A percentile compares a stretch with the other conserved stretches of the same genome.
These are phyloP conservation scores for Phytophthora sp. DNA, from an alignment of 352 stramenopile species.

Conservation along the genomic window DNA sequence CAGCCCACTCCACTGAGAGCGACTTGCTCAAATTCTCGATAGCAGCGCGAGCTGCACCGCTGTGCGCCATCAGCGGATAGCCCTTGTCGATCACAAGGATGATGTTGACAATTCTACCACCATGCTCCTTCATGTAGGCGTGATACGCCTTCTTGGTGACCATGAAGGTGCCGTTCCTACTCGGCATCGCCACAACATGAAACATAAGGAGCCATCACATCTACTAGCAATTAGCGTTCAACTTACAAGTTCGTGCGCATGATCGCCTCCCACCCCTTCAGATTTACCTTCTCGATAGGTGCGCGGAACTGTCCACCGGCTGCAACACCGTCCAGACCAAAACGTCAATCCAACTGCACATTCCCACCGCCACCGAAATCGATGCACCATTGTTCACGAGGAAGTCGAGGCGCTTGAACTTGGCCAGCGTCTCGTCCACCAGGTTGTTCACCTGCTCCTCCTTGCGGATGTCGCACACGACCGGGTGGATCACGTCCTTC, in stretches of 20 bases:
- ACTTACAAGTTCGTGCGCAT: conserved; percentile 91
- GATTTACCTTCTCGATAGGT: conserved; percentile 87
- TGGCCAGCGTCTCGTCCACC: conserved; percentile 72
- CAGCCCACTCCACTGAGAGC: conserved; percentile 94
- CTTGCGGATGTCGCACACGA: conserved; percentile 81
- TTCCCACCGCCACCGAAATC: background rate
- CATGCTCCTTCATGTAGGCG: conserved; percentile 93
- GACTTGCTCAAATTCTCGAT: conserved; percentile 96
- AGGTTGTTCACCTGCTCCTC: conserved; percentile 77
- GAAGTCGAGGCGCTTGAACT: conserved; percentile 89
- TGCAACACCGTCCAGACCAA: conserved; percentile 19
- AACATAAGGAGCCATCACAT: background rate
- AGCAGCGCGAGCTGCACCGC: conserved; percentile 87
- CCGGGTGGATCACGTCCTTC: conserved; percentile 50
- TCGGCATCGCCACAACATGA: background rate
- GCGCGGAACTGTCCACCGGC: conserved; percentile 93
- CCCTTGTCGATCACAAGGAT: conserved; percentile 95
- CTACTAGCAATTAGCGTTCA: background rate
- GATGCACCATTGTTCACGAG: conserved; percentile 92
- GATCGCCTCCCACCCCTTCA: conserved; percentile 92
- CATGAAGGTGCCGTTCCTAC: conserved; percentile 90
- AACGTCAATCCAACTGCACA: background rate
- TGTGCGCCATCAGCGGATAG: conserved; percentile 93
- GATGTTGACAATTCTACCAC: conserved; percentile 95
- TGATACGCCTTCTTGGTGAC: conserved; percentile 93